Base-by-base conservation (phyloP, 345 rosid species). In the Hypericum androsaemum region DNA sequence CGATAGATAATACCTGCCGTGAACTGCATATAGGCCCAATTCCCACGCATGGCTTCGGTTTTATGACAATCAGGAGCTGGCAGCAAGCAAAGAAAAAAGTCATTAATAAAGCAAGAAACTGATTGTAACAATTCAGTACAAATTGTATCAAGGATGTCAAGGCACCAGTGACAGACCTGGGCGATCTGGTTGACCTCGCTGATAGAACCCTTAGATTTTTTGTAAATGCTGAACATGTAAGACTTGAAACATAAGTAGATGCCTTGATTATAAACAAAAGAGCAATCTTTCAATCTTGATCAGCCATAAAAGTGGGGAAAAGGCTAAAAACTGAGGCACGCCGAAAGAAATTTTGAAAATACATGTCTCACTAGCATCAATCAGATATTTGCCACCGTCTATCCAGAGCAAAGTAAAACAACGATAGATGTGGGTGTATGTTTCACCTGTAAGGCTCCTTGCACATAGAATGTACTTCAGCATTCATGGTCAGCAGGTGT, bases 401-500 rank as follows among this genome's bases (percentile, higher is more conserved):
- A 22, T 22, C 32, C 32, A 22, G 32, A 22, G 32, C 32, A 22
- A 22, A 22, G 32, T 4, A 22, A 1, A 22, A 22, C 32, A 22
- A 22, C 32, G 32, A 22, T 4, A 22, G 32, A 22, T 22, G 32
- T 22, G 32, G 36, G 54, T 43, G 52, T 54, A 41, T 12, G 56
- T 56, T 50, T 75, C 52, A 88, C 98, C 98, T 85, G 77, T 88
- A 92, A 40, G 95, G 83, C 72, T 85, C 96, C 82, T 88, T 83
- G 72, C 94, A 88, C 28, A 71, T 81, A 56, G 88, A 77, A 53
- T 71, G 80, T 59, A 85, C 88, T 71, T 88, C 94, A 35, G 95
- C 81, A 57, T 80, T 81, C 59, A 83, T 77, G 49, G 94, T 77
- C 82, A 88, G 77, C 54, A 84, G 88, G 59, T 83, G 86, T 79